Evolutionary conservation across 2,329 filamentous ascomycete genomes (phyloP).

Genomic region (Trichoderma atroviride): DNA sequence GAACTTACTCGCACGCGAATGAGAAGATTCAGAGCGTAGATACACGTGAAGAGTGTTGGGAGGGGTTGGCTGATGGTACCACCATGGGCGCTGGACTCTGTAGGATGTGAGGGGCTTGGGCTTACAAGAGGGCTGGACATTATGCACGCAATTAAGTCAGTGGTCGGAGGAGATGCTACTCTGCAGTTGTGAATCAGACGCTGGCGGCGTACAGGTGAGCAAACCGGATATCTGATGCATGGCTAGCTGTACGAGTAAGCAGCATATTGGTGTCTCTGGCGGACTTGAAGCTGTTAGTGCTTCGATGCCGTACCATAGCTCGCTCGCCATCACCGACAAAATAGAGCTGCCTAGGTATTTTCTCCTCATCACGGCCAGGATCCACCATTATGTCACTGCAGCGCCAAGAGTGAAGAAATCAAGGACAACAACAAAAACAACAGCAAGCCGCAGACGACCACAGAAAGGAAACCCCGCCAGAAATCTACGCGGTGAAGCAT

Average conservation of each 20-base stretch:
- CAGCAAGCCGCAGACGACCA: background rate
- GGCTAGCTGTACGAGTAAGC: background rate
- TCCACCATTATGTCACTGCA: slow-evolving; percentile 24
- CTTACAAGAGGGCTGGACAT: slow-evolving; percentile 15
- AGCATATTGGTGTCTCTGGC: background rate
- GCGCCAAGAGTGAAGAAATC: slow-evolving; percentile 17
- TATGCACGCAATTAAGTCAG: slow-evolving; percentile 21
- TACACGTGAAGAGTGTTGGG: background rate
- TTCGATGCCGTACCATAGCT: background rate
- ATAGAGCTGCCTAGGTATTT: background rate
- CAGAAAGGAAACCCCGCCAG: background rate
- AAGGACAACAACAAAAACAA: background rate
- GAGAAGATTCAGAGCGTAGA: background rate
- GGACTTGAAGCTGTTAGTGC: background rate
- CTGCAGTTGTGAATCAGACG: slow-evolving; percentile 2
- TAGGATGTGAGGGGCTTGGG: slow-evolving; percentile 8
- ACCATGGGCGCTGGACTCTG: background rate
- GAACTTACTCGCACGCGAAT: slow-evolving; percentile 16
- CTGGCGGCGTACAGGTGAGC: background rate
- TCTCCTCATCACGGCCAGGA: slow-evolving; percentile 8
- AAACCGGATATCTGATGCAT: background rate
- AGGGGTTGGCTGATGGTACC: slow-evolving; percentile 1
- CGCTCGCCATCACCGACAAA: slow-evolving; percentile 21
- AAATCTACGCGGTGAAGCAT: slow-evolving; percentile 24
- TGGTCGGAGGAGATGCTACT: background rate